A percentile compares a stretch with the other conserved stretches of the same genome.
Conservation (phyloP, 106 monocot genomes). For the Dendrobium officinale region DNA sequence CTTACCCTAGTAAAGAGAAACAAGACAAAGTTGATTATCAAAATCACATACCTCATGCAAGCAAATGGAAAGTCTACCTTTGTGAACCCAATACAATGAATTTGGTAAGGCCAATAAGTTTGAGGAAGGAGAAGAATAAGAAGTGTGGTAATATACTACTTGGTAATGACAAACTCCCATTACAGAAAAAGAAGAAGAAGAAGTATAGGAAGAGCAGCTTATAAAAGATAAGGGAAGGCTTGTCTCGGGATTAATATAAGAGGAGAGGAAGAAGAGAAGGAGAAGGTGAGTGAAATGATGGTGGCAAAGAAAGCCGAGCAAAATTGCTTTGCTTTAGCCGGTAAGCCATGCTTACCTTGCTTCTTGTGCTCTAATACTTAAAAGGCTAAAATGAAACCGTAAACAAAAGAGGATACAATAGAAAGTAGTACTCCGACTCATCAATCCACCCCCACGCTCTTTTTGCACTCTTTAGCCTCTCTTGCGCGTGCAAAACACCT, state of each 20-base stretch:
- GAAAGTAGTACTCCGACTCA: background rate
- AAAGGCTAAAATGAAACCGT: constrained; percentile 3
- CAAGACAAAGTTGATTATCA: too few species aligned
- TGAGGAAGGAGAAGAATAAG: too few species aligned
- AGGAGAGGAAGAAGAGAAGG: constrained; percentile 5
- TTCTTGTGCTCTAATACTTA: constrained; percentile 3
- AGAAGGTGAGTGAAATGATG: constrained; percentile 54
- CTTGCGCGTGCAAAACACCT: background rate
- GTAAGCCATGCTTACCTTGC: constrained; percentile 16
- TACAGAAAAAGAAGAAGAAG: too few species aligned
- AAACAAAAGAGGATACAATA: background rate
- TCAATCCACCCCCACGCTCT: constrained; percentile 2
- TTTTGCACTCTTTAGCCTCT: background rate
- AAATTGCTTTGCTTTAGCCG: constrained; percentile 5
- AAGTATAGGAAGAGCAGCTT: background rate
- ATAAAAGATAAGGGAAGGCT: background rate
- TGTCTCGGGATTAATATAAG: constrained; percentile 2
- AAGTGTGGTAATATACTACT: too few species aligned
- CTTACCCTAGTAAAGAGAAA: background rate
- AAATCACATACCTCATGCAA: too few species aligned
- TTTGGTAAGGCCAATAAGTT: too few species aligned
- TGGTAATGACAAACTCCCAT: too few species aligned
- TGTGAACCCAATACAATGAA: too few species aligned
- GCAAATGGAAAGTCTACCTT: too few species aligned
- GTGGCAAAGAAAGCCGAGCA: background rate